Evolutionary conservation across 306 rosid species (phyloP).

Genomic region (Glycyrrhiza uralensis): DNA sequence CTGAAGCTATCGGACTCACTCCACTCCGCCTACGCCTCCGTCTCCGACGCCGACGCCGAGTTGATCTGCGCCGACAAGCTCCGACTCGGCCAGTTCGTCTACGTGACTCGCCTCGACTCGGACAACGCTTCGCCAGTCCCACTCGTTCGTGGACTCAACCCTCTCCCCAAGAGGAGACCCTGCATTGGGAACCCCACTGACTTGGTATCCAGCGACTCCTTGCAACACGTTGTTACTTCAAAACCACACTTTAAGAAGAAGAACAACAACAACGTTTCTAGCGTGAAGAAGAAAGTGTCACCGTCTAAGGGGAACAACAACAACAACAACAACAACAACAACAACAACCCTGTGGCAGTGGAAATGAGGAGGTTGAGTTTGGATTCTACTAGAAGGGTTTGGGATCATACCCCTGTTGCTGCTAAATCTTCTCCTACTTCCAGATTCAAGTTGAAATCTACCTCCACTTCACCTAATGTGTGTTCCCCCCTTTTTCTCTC

Average conservation of each 20-base stretch:
- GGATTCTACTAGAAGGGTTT: constrained; percentile 60
- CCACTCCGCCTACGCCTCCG: constrained; percentile 58
- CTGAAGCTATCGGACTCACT: constrained; percentile 69
- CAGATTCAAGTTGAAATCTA: constrained; percentile 29
- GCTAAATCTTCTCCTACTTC: background rate
- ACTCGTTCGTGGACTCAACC: constrained; percentile 52
- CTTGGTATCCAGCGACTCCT: constrained; percentile 45
- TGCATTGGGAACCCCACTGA: constrained; percentile 64
- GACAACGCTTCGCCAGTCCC: constrained; percentile 45
- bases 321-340: background rate
- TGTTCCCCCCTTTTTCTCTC: background rate
- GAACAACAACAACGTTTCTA: background rate
- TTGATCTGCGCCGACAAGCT: constrained; percentile 52
- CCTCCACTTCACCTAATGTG: constrained; percentile 31
- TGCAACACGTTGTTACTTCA: background rate
- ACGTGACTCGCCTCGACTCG: constrained; percentile 51
- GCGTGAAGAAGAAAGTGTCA: constrained; percentile 29
- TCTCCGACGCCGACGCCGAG: constrained; percentile 51
- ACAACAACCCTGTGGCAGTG: background rate
- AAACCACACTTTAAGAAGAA: background rate
- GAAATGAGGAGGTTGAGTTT: constrained; percentile 64
- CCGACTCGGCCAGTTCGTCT: constrained; percentile 71
- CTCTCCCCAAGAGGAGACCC: constrained; percentile 48
- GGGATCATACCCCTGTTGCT: constrained; percentile 40
- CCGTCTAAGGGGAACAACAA: background rate